Evolutionary conservation across 139 green algal species (phyloP), one percentile per base, ranked within the genome.

Genomic region (Axilococcus clingmanii): DNA sequence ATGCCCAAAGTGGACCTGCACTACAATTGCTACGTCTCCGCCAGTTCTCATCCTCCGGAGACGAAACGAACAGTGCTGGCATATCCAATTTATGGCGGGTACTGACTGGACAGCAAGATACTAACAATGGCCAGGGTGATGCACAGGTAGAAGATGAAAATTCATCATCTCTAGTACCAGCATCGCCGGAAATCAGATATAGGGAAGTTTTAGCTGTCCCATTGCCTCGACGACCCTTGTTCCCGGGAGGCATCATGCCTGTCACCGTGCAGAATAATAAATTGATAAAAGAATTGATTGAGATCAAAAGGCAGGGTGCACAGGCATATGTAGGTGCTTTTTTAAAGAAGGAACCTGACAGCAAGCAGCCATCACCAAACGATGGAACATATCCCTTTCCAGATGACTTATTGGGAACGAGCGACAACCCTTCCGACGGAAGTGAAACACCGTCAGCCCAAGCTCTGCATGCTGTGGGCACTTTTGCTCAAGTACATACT

Each of bases 281-380:
- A 54, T 63, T 95, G 12, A 77, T 93, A 19, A 82, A 83, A 48
- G 86, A 94, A 55, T 66, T 96, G 22, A 40, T 79, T 36, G 80
- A 91, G 23, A 60, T 82, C 33, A 77, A 84, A 37, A 67, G 67
- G 25, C 54, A 66, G 30, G 75, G 84, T 9, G 85, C 65, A 0
- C 82, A 91, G 34, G 79, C 83, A 4, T 97, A 97, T 53, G 89
- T 97, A 14, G 89, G 83, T 11, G 84, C 87, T 7, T 97, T 97
- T 68, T 68, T 97, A 15, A 53, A 57, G 5, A 52, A 49, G 5
- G 36, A 44, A 15, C n/a, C 35, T 17, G 45, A 58, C 22, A 54
- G 19, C 15, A 48, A 32, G 9, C 4, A 16, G 17, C 16, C 8
- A 28, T 19, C 27, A 31, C 12, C 44, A 36, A 35, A 22, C 14